Conservation (phyloP, 176 grass and related monocot genomes). For the Musa schizocarpa region DNA sequence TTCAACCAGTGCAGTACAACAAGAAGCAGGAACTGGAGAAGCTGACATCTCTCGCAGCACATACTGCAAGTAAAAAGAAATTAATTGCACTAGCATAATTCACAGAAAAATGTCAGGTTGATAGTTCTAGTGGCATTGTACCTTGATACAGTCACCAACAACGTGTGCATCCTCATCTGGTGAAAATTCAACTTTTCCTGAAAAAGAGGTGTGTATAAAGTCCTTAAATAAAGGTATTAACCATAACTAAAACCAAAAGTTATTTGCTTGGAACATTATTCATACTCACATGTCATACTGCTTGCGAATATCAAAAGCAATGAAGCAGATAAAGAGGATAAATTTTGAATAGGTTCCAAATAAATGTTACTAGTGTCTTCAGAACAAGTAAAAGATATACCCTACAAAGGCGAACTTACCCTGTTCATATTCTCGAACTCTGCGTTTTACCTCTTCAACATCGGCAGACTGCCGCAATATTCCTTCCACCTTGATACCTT, state of each 20-base stretch:
- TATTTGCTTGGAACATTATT: not conserved
- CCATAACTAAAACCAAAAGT: not conserved
- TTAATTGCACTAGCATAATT: conserved; percentile 23
- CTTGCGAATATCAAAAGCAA: not conserved
- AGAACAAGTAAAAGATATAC: not conserved
- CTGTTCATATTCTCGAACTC: conserved; percentile 88
- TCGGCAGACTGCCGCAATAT: conserved; percentile 94
- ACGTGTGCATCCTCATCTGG: conserved; percentile 95
- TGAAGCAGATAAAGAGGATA: not conserved
- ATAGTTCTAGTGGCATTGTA: conserved; percentile 12
- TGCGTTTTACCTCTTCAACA: conserved; percentile 95
- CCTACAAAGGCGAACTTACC: conserved; percentile 22
- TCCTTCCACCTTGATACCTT: conserved; percentile 92
- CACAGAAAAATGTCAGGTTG: conserved; percentile 6
- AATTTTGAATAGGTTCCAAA: not conserved
- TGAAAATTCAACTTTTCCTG: conserved; percentile 90
- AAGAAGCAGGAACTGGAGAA: conserved; percentile 72
- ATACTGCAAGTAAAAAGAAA: conserved; percentile 45
- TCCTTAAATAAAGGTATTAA: not conserved
- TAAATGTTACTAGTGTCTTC: not conserved
- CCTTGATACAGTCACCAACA: conserved; percentile 98
- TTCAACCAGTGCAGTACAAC: conserved; percentile 75
- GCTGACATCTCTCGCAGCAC: conserved; percentile 85
- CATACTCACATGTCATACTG: not conserved
- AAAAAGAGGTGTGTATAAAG: conserved; percentile 17